phyloP scores from a whole-genome alignment of 495 filamentous ascomycete genomes.

The Monascus purpureus region DNA sequence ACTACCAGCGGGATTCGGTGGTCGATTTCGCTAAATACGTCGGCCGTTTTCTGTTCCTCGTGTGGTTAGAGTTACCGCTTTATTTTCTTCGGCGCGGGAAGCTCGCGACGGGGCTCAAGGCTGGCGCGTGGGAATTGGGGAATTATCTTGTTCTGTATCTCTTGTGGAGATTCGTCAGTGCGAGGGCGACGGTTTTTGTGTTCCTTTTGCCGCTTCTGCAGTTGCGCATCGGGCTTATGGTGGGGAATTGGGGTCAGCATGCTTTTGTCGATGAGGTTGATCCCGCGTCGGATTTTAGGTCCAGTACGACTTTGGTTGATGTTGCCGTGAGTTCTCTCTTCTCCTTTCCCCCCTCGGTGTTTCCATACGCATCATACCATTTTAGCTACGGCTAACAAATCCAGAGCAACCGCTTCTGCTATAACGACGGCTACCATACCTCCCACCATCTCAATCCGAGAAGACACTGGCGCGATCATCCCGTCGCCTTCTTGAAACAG shows the following conservation, averaged over 20 bases:
- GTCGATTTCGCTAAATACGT: conserved; percentile 53
- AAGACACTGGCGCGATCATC: conserved; percentile 63
- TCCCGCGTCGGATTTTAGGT: conserved; percentile 54
- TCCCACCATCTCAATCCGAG: conserved; percentile 62
- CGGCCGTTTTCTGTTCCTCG: conserved; percentile 53
- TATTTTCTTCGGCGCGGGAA: conserved; percentile 54
- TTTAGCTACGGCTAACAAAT: too few species aligned
- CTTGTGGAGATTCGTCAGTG: conserved; percentile 30
- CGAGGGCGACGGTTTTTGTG: conserved; percentile 41
- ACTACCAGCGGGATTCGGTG: conserved; percentile 57
- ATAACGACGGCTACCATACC: conserved; percentile 68
- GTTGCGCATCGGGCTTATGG: conserved; percentile 52
- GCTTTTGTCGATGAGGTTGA: conserved; percentile 56
- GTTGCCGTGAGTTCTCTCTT: conserved; percentile 41
- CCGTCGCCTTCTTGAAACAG: conserved; percentile 47
- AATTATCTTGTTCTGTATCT: conserved; percentile 36
- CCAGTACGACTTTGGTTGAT: conserved; percentile 60
- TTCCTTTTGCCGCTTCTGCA: conserved; percentile 45
- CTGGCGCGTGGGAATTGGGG: conserved; percentile 40
- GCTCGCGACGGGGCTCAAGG: conserved; percentile 31
- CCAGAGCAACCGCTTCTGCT: conserved; percentile 58
- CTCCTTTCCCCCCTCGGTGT: neutral
- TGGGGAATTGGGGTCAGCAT: conserved; percentile 67
- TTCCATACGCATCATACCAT: too few species aligned
- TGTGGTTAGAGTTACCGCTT: conserved; percentile 60